Conservation (phyloP, 1,139 yeast genomes). For the Yamadazyma sp. region DNA sequence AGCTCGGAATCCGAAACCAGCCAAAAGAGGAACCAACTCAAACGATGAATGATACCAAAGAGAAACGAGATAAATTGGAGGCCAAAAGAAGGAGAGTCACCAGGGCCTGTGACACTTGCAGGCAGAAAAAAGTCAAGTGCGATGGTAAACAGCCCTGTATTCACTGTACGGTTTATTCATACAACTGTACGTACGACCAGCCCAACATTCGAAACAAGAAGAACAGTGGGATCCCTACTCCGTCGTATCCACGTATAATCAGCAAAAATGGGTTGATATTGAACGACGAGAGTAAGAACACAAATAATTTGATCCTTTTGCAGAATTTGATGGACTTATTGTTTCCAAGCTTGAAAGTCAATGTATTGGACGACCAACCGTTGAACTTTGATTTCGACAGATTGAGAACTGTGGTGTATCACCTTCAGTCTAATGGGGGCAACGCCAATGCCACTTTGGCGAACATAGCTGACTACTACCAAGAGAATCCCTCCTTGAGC, state of each 20-base stretch:
- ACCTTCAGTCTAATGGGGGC: slow-evolving; percentile 23
- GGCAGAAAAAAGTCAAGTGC: slow-evolving; percentile 80
- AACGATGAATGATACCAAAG: slow-evolving; percentile 2
- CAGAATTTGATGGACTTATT: slow-evolving; percentile 40
- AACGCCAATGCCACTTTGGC: slow-evolving; percentile 16
- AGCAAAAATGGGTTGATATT: slow-evolving; percentile 10
- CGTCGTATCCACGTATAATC: slow-evolving; percentile 21
- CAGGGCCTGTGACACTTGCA: slow-evolving; percentile 81
- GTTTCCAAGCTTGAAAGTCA: slow-evolving; percentile 49
- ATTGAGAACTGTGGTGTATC: slow-evolving; percentile 25
- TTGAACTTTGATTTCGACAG: slow-evolving; percentile 34
- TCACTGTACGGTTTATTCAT: slow-evolving; percentile 86
- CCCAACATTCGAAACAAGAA: slow-evolving; percentile 64
- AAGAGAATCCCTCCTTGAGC: slow-evolving; percentile 15
- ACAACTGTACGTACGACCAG: slow-evolving; percentile 68
- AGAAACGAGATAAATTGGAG: slow-evolving; percentile 15
- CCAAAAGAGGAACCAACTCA: not conserved
- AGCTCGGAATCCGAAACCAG: too few species aligned
- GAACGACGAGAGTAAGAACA: slow-evolving; percentile 11
- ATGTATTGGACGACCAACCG: slow-evolving; percentile 32
- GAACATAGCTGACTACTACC: slow-evolving; percentile 27
- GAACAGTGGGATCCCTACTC: slow-evolving; percentile 33
- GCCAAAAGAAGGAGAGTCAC: slow-evolving; percentile 75
- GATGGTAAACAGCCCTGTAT: slow-evolving; percentile 87
- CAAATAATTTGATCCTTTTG: slow-evolving; percentile 21